Evolutionary conservation across 495 filamentous ascomycete genomes (phyloP).

Genomic region (Xylaria nigripes): DNA sequence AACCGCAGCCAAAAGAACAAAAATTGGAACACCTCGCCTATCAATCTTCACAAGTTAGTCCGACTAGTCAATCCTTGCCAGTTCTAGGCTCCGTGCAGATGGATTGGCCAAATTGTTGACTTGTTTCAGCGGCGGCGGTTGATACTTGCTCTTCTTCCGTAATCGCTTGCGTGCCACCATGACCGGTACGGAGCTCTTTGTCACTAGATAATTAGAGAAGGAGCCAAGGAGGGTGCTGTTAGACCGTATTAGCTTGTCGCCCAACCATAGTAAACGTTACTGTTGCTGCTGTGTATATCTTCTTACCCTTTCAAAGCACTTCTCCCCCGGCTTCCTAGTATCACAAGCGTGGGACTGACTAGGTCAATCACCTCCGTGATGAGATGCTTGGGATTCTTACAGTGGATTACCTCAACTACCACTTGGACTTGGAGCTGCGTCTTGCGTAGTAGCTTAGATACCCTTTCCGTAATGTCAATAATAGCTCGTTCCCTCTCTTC

Average conservation of each 20-base stretch:
- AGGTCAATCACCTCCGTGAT: slow-evolving; percentile 88
- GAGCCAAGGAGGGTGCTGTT: slow-evolving; percentile 61
- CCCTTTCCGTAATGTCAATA: slow-evolving; percentile 66
- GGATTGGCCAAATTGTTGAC: slow-evolving; percentile 64
- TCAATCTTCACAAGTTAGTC: not conserved
- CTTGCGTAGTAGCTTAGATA: slow-evolving; percentile 76
- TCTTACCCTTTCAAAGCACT: slow-evolving; percentile 88
- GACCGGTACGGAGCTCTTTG: slow-evolving; percentile 90
- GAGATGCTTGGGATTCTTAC: slow-evolving; percentile 86
- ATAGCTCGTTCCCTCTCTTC: slow-evolving; percentile 69
- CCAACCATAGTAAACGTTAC: not conserved
- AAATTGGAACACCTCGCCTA: not conserved
- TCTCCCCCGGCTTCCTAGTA: slow-evolving; percentile 81
- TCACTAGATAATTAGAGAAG: slow-evolving; percentile 94
- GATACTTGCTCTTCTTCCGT: slow-evolving; percentile 64
- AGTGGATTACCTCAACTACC: slow-evolving; percentile 93
- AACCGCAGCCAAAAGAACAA: not conserved
- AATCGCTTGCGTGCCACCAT: slow-evolving; percentile 84
- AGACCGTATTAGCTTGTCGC: slow-evolving; percentile 3
- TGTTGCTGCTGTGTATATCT: not conserved
- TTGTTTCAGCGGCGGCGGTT: slow-evolving; percentile 50
- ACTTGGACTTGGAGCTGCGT: slow-evolving; percentile 85
- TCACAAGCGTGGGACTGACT: slow-evolving; percentile 83
- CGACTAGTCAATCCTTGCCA: slow-evolving; percentile 56
- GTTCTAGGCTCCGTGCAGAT: slow-evolving; percentile 53